A percentile compares a stretch with the other conserved stretches of the same genome.
phyloP scores from a whole-genome alignment of 768 basidiomycete genomes.

The Suillus discolor region DNA sequence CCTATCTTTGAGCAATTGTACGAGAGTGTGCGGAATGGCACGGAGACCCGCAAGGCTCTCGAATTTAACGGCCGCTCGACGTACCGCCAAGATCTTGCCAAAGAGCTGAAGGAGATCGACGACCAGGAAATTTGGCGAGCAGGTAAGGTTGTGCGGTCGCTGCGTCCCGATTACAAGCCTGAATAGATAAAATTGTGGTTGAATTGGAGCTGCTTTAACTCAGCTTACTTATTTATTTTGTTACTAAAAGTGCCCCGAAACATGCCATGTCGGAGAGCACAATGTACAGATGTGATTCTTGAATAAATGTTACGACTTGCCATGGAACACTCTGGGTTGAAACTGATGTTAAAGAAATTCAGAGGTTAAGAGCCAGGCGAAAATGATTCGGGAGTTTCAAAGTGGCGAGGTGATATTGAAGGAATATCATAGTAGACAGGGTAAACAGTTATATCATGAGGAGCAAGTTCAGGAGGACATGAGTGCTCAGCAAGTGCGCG shows the following conservation, averaged over 20 bases:
- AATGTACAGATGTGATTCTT: constrained; percentile 20
- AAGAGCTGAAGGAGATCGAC: constrained; percentile 93
- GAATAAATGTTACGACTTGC: not conserved
- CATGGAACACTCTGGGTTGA: too few relatives aligned
- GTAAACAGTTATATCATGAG: not conserved
- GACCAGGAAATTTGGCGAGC: constrained; percentile 99
- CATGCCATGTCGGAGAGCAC: constrained; percentile 18
- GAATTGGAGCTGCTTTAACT: not conserved
- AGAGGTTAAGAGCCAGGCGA: not conserved
- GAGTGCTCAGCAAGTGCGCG: not conserved
- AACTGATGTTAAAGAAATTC: not conserved
- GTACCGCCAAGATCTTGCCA: constrained; percentile 90
- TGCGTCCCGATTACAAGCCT: constrained; percentile 84
- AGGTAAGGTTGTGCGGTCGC: constrained; percentile 88
- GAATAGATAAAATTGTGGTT: constrained; percentile 37
- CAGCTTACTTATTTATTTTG: constrained; percentile 4
- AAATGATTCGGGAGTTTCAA: not conserved
- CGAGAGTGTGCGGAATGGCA: constrained; percentile 91
- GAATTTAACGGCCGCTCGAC: constrained; percentile 94
- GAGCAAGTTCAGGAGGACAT: not conserved
- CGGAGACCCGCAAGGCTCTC: constrained; percentile 95
- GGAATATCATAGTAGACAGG: not conserved
- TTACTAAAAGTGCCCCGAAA: constrained; percentile 19
- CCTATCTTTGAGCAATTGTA: constrained; percentile 96
- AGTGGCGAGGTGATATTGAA: not conserved